A percentile compares a stretch with the other conserved stretches of the same genome.
These are phyloP conservation scores for Leccinum olivaceopallidum DNA, from an alignment of 768 basidiomycete genomes.

Conservation along the genomic window DNA sequence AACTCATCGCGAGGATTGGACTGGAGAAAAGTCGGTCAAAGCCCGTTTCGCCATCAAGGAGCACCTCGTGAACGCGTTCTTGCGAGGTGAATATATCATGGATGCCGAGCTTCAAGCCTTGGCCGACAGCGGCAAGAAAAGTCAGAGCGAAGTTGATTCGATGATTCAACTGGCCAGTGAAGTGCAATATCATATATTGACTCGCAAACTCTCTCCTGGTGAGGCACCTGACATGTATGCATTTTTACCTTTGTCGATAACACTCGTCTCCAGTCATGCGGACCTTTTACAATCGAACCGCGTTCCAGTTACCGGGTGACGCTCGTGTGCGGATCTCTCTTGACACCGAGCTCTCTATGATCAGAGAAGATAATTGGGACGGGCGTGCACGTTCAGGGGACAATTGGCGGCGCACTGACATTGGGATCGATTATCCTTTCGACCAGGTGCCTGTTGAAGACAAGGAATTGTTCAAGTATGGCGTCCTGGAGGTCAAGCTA, in stretches of 20 bases:
- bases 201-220: slow-evolving; percentile 84
- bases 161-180: slow-evolving; percentile 98
- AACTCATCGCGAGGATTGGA: slow-evolving; percentile 98
- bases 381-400: slow-evolving; percentile 69
- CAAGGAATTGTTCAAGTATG: slow-evolving; percentile 95
- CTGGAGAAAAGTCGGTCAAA: slow-evolving; percentile 98
- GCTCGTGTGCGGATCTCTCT: slow-evolving; percentile 98
- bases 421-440: slow-evolving; percentile 92
- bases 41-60: slow-evolving; percentile 96
- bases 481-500: slow-evolving; percentile 95
- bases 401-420: slow-evolving; percentile 94
- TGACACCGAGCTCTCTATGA: slow-evolving; percentile 92
- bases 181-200: slow-evolving; percentile 88
- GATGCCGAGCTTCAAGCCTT: slow-evolving; percentile 90
- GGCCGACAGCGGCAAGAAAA: slow-evolving; percentile 89
- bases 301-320: slow-evolving; percentile 98
- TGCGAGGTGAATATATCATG: slow-evolving; percentile 88
- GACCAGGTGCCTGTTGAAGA: slow-evolving; percentile 71
- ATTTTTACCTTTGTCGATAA: not conserved
- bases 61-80: slow-evolving; percentile 87
- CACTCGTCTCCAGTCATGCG: slow-evolving; percentile 67
- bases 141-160: slow-evolving; percentile 82
- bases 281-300: slow-evolving; percentile 98
- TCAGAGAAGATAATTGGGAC: slow-evolving; percentile 98
- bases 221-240: slow-evolving; percentile 19